Evolutionary conservation across 1,284 basidiomycete genomes (phyloP).

Genomic region (Ceratobasidium sp.): DNA sequence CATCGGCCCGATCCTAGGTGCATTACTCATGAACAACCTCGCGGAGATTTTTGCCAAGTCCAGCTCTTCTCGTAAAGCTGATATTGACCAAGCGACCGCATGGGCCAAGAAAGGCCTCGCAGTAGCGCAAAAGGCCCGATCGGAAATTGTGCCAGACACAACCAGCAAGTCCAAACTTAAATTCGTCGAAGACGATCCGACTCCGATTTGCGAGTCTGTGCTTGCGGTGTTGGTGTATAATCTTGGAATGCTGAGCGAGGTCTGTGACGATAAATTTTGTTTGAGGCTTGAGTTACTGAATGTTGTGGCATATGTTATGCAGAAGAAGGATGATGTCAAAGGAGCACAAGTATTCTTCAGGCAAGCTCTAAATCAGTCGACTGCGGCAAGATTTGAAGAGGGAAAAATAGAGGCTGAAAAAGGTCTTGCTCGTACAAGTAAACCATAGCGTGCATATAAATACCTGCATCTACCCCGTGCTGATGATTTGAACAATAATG

Average conservation of each 20-base stretch:
- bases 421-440: conserved; percentile 20
- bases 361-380: conserved; percentile 18
- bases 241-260: conserved; percentile 45
- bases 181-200: conserved; percentile 1
- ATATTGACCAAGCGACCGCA: conserved; percentile 45
- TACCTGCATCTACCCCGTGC: neutral
- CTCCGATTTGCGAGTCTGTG: conserved; percentile 34
- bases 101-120: conserved; percentile 46
- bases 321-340: conserved; percentile 33
- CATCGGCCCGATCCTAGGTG: conserved; percentile 59
- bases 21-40: conserved; percentile 75
- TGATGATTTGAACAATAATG: too few relatives aligned
- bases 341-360: conserved; percentile 27
- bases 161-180: neutral
- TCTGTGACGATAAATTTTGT: neutral
- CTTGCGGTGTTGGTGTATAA: conserved; percentile 43
- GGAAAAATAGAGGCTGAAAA: conserved; percentile 21
- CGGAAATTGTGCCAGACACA: conserved; percentile 26
- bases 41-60: conserved; percentile 51
- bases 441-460: neutral
- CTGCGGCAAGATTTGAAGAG: conserved; percentile 19
- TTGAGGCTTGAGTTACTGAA: neutral
- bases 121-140: conserved; percentile 43
- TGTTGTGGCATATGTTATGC: too few relatives aligned
- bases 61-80: conserved; percentile 34